phyloP scores from a whole-genome alignment of 192 early-diverging fungal genomes.

The Coemansia sp. region DNA sequence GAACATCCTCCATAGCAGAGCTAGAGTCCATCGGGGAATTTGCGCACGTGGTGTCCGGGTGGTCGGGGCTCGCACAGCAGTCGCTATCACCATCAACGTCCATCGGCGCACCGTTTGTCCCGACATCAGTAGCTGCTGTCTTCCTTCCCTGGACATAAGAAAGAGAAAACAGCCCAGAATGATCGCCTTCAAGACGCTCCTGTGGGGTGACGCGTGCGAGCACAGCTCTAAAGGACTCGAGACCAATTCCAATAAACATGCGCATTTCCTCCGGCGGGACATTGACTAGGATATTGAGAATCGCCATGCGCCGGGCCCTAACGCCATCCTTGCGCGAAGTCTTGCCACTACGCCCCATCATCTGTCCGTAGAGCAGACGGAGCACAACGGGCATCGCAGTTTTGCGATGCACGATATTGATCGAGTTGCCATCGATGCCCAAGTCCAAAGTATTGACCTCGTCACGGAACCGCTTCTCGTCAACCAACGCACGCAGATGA shows the following conservation, averaged over 20 bases:
- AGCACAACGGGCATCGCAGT: conserved; percentile 74
- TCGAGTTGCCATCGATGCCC: conserved; percentile 58
- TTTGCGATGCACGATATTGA: conserved; percentile 68
- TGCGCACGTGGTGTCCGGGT: neutral
- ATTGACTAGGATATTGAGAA: conserved; percentile 79
- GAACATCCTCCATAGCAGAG: conserved; percentile 26
- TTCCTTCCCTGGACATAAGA: neutral
- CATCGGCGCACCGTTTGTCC: conserved; percentile 25
- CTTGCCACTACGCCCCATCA: conserved; percentile 78
- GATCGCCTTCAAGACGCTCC: conserved; percentile 37
- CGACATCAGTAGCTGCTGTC: neutral
- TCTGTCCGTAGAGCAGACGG: conserved; percentile 88
- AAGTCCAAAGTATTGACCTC: conserved; percentile 77
- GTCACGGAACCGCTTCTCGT: conserved; percentile 92
- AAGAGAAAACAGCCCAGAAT: conserved; percentile 46
- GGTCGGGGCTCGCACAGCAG: neutral
- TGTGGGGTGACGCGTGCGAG: conserved; percentile 36
- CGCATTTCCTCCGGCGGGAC: conserved; percentile 65
- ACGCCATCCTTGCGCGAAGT: conserved; percentile 68
- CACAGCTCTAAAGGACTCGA: conserved; percentile 69
- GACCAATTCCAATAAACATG: conserved; percentile 76
- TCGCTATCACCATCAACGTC: conserved; percentile 20
- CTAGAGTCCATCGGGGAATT: neutral
- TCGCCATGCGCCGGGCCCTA: conserved; percentile 73
- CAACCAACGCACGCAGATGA: conserved; percentile 71